Evolutionary conservation across 2,329 filamentous ascomycete genomes (phyloP).

Genomic region (Mycosphaerella sp.): DNA sequence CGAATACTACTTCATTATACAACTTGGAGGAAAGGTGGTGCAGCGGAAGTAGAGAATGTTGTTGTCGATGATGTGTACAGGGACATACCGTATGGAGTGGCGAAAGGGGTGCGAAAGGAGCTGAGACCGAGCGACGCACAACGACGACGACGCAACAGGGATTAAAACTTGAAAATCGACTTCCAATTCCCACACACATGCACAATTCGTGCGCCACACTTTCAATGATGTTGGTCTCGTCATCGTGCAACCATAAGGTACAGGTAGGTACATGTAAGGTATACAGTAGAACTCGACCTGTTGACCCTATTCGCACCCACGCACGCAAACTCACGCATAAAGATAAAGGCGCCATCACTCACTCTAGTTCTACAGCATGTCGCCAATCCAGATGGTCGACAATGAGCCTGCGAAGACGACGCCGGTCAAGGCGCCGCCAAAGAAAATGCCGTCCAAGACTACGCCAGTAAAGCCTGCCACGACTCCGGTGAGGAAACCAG

Average conservation of each 20-base stretch:
- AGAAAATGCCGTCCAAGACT: conserved; percentile 19
- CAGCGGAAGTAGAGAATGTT: too few species aligned
- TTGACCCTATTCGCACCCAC: too few species aligned
- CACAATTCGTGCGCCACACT: conserved; percentile 10
- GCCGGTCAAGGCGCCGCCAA: conserved; percentile 19
- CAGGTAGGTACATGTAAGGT: too few species aligned
- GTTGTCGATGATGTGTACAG: too few species aligned
- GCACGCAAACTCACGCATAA: too few species aligned
- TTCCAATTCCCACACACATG: too few species aligned
- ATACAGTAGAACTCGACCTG: background rate
- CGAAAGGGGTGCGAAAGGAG: background rate
- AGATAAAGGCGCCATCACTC: too few species aligned
- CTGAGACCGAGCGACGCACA: too few species aligned
- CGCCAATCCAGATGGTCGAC: conserved; percentile 33
- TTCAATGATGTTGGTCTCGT: conserved; percentile 10
- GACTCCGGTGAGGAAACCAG: conserved; percentile 22
- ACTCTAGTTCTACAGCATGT: conserved; percentile 26
- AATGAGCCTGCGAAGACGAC: conserved; percentile 29
- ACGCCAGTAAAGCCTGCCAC: conserved; percentile 15
- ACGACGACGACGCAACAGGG: conserved; percentile 1
- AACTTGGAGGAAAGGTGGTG: too few species aligned
- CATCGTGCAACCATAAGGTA: too few species aligned
- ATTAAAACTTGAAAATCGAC: conserved; percentile 15
- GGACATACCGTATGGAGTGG: background rate
- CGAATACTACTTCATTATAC: too few species aligned